Evolutionary conservation across 1,139 yeast genomes (phyloP).

Genomic region (Pichia sp.): DNA sequence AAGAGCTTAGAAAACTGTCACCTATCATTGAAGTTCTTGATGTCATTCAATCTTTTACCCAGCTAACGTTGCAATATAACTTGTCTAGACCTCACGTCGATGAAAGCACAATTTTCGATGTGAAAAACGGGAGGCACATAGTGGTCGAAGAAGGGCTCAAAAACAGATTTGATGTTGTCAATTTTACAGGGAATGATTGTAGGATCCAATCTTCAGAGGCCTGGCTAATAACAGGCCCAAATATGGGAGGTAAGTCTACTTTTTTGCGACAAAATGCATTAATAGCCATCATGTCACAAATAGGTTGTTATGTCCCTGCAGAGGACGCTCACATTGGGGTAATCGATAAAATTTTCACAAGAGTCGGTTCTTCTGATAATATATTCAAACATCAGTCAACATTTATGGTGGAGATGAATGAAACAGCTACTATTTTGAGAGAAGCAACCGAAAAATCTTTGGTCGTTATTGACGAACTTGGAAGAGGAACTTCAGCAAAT

Average conservation of each 20-base stretch:
- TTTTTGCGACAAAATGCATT: constrained; percentile 84
- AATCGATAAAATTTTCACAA: constrained; percentile 80
- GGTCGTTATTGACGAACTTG: constrained; percentile 93
- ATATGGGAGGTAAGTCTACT: constrained; percentile 97
- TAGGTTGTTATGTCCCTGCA: constrained; percentile 89
- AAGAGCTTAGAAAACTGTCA: constrained; percentile 41
- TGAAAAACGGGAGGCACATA: constrained; percentile 71
- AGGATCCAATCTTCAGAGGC: constrained; percentile 36
- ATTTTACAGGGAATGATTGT: constrained; percentile 68
- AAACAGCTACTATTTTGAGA: constrained; percentile 72
- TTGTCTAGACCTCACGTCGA: constrained; percentile 65
- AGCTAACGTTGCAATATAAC: constrained; percentile 58
- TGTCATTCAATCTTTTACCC: constrained; percentile 67
- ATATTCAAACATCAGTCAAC: constrained; percentile 83
- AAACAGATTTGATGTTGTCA: constrained; percentile 36
- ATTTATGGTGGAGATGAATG: constrained; percentile 98
- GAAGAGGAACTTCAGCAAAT: constrained; percentile 86
- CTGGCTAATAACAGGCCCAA: constrained; percentile 91
- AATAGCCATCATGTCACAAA: constrained; percentile 79
- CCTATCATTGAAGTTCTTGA: constrained; percentile 63
- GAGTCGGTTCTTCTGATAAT: constrained; percentile 92
- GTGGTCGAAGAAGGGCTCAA: constrained; percentile 79
- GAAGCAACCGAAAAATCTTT: constrained; percentile 74
- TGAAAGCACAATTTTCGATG: constrained; percentile 41
- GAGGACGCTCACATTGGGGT: constrained; percentile 64